These are phyloP conservation scores for Zoysia matrella DNA, from an alignment of 202 grass and related monocot genomes.

Conservation along the genomic window DNA sequence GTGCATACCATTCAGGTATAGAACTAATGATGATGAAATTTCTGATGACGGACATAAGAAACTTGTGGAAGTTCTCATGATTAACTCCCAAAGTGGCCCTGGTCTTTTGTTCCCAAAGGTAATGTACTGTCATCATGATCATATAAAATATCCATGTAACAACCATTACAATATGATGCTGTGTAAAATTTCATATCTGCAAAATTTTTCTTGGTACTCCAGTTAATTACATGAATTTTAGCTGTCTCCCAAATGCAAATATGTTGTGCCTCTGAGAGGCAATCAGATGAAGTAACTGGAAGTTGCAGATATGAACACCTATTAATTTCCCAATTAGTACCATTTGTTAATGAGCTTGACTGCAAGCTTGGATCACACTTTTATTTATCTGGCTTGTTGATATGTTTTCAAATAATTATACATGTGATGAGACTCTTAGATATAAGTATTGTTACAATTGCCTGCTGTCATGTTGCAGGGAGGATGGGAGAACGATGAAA, in stretches of 20 bases:
- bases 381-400: constrained; percentile 16
- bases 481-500: constrained; percentile 45
- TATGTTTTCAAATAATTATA: neutral
- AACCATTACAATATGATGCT: neutral
- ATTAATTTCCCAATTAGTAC: neutral
- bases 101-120: constrained; percentile 85
- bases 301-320: constrained; percentile 1
- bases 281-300: constrained; percentile 12
- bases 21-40: constrained; percentile 45
- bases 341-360: neutral
- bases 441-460: constrained; percentile 6
- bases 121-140: constrained; percentile 24
- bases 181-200: neutral
- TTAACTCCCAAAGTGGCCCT: too few relatives aligned
- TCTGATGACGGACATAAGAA: neutral
- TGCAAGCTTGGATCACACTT: constrained; percentile 7
- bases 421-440: neutral
- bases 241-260: neutral
- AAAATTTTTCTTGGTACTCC: neutral
- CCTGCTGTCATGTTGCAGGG: constrained; percentile 57
- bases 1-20: constrained; percentile 97
- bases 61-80: too few relatives aligned
- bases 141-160: constrained; percentile 5
- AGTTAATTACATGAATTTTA: neutral
- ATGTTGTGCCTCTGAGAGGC: neutral